Evolutionary conservation across 345 rosid genomes (phyloP).

Genomic region (Bretschneidera sinensis): DNA sequence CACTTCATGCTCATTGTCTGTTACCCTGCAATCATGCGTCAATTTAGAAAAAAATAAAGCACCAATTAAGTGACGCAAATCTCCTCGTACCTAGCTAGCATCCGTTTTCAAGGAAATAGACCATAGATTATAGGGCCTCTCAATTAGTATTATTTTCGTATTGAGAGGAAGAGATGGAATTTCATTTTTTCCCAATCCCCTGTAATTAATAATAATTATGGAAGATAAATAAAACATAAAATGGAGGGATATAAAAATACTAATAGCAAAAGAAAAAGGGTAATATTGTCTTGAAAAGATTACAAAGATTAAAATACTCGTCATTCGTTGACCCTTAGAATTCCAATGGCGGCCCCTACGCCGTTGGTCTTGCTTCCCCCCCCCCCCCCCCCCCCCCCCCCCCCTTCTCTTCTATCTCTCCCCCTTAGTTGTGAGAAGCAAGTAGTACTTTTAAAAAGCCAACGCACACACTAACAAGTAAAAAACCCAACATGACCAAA

Average conservation of each 20-base stretch:
- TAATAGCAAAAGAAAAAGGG: conserved; percentile 1
- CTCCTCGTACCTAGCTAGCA: too few relatives aligned
- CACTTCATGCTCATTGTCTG: conserved; percentile 27
- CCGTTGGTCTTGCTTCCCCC: conserved; percentile 64
- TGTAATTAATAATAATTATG: too few relatives aligned
- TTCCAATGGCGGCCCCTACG: conserved; percentile 99
- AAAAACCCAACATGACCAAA: conserved; percentile 39
- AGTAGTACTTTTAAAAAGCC: conserved; percentile 30
- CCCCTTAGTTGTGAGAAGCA: neutral
- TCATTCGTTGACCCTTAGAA: conserved; percentile 82
- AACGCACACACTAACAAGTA: conserved; percentile 33
- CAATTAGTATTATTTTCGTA: too few relatives aligned
- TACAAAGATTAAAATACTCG: conserved; percentile 9
- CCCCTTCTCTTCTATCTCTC: conserved; percentile 6
- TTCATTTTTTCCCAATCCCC: too few relatives aligned
- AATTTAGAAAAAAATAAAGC: neutral
- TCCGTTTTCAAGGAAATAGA: too few relatives aligned
- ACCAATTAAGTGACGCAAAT: neutral
- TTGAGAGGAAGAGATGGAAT: too few relatives aligned
- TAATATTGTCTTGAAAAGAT: neutral
- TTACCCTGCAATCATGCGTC: conserved; percentile 25
- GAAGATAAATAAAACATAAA: too few relatives aligned
- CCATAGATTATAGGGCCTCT: too few relatives aligned
- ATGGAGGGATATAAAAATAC: too few relatives aligned
- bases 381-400: conserved; percentile 11